phyloP scores from a whole-genome alignment of 1,284 basidiomycete species.

The Pterulicium gracile region DNA sequence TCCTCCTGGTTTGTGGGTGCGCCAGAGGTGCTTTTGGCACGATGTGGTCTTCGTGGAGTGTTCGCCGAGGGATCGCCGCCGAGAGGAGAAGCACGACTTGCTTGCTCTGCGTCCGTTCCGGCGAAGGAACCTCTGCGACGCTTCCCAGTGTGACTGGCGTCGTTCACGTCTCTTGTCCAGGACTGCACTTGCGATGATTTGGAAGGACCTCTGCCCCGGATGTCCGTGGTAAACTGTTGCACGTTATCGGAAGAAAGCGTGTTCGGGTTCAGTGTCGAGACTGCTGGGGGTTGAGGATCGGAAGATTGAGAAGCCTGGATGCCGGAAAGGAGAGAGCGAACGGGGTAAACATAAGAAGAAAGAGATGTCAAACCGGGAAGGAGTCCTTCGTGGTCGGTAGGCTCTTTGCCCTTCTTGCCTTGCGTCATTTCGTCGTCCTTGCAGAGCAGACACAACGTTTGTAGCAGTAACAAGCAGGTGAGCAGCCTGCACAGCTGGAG shows the following conservation, averaged over 20 bases:
- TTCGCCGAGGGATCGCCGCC: neutral
- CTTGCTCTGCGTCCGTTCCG: neutral
- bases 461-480: neutral
- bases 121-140: neutral
- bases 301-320: conserved; percentile 7
- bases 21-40: neutral
- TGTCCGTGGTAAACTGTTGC: neutral
- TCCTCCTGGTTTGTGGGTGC: neutral
- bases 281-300: neutral
- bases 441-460: neutral
- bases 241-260: neutral
- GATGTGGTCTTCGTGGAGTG: neutral
- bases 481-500: neutral
- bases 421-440: neutral
- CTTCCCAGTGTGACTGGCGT: neutral
- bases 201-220: neutral
- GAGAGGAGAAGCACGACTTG: no score
- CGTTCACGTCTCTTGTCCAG: neutral
- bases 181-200: neutral
- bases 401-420: neutral
- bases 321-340: conserved; percentile 11
- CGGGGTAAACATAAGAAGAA: conserved; percentile 12
- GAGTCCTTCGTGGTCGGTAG: neutral
- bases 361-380: neutral
- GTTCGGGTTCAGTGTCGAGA: neutral